These are phyloP conservation scores for Globisporangium abappressorium DNA, from an alignment of 352 stramenopile species.

Conservation along the genomic window DNA sequence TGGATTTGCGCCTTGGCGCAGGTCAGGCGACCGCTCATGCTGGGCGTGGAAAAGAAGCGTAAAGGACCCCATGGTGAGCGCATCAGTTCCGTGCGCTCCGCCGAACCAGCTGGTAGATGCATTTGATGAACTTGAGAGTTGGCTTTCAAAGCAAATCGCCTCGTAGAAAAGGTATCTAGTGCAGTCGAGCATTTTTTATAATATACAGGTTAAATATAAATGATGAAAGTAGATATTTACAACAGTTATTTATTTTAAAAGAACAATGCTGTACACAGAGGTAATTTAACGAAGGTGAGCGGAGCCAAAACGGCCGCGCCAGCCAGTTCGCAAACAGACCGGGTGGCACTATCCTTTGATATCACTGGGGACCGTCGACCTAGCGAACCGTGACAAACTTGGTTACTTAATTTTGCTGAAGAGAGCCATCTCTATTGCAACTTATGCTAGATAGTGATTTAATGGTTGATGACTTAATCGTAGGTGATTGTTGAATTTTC, in stretches of 20 bases:
- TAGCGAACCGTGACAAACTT: not conserved
- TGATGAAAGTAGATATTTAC: no score
- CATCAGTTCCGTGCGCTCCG: conserved; percentile 12
- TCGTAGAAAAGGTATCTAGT: not conserved
- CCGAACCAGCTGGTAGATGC: conserved; percentile 15
- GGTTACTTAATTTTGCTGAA: not conserved
- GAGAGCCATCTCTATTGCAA: not conserved
- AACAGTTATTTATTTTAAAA: not conserved
- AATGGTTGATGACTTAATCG: not conserved
- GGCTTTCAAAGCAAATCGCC: not conserved
- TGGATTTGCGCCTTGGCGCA: conserved; percentile 1
- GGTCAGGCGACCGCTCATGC: not conserved
- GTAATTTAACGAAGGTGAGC: not conserved
- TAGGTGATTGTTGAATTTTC: conserved; percentile 11
- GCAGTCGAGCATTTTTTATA: no score
- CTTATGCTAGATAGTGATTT: not conserved
- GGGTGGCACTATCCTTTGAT: not conserved
- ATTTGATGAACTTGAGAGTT: not conserved
- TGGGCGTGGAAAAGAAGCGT: not conserved
- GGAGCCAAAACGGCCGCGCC: not conserved
- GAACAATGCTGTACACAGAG: no score
- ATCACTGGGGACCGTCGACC: not conserved
- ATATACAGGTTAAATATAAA: not conserved
- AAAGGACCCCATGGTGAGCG: not conserved
- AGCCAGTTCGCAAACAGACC: conserved; percentile 9